Percentiles rank a stretch among this genome's conserved stretches.
Evolutionary conservation across 1,284 basidiomycete species (phyloP).

Genomic region (Puccinia sorghi): DNA sequence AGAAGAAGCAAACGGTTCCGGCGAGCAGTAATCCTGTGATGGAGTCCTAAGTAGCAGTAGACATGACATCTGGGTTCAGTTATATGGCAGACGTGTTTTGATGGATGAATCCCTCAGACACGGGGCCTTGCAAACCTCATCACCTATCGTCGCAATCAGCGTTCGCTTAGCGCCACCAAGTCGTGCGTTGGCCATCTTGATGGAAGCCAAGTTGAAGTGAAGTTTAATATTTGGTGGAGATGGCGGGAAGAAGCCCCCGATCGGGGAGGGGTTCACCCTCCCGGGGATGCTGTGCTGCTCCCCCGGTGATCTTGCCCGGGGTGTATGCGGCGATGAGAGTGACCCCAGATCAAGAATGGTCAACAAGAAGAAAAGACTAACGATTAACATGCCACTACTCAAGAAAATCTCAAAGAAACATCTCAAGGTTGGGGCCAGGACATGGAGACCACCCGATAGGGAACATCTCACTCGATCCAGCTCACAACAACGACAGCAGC

Average conservation of each 20-base stretch:
- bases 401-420: conserved; percentile 47
- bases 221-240: background rate
- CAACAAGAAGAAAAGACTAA: background rate
- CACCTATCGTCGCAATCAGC: conserved; percentile 88
- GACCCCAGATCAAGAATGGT: no score
- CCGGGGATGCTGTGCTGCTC: no score
- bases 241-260: no score
- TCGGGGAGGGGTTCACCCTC: no score
- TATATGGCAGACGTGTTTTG: background rate
- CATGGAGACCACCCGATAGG: conserved; percentile 33
- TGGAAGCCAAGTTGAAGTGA: background rate
- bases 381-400: conserved; percentile 8
- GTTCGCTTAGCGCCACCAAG: conserved; percentile 65
- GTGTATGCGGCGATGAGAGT: no score
- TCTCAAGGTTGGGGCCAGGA: conserved; percentile 34
- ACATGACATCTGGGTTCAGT: conserved; percentile 1
- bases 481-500: background rate
- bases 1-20: conserved; percentile 66
- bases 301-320: no score
- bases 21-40: conserved; percentile 89
- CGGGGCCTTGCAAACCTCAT: conserved; percentile 68
- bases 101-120: background rate
- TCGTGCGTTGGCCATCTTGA: conserved; percentile 43
- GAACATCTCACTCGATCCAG: conserved; percentile 3
- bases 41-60: conserved; percentile 69